Percentiles rank a stretch among this genome's conserved stretches.
Evolutionary conservation across 108 stramenopile genomes (phyloP).

Genomic region (Tribonema minus): DNA sequence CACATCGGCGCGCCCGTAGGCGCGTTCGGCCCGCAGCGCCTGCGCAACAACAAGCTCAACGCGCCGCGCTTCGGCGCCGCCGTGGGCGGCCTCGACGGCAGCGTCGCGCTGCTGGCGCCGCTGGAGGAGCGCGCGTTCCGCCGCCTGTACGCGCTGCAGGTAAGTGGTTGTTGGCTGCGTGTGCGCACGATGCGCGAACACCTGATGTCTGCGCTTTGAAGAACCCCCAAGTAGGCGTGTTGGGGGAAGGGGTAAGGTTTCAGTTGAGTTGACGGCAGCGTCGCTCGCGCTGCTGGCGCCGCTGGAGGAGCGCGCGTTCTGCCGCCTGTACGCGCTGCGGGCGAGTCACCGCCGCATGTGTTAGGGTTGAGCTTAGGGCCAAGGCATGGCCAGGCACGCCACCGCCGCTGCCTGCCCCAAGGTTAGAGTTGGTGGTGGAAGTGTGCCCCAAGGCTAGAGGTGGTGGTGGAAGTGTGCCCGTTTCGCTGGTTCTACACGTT

Average conservation of each 20-base stretch:
- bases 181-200: too few species aligned
- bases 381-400: too few species aligned
- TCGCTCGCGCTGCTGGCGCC: slow-evolving; percentile 70
- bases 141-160: slow-evolving; percentile 43
- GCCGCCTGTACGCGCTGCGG: slow-evolving; percentile 45
- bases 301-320: slow-evolving; percentile 54
- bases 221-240: too few species aligned
- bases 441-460: too few species aligned
- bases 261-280: slow-evolving; percentile 81
- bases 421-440: too few species aligned
- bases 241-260: too few species aligned
- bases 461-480: too few species aligned
- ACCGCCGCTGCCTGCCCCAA: too few species aligned
- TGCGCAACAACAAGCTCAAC: slow-evolving; percentile 76
- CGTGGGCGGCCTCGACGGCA: slow-evolving; percentile 82
- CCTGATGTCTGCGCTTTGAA: too few species aligned
- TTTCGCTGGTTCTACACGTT: too few species aligned
- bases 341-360: too few species aligned
- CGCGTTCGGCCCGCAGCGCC: slow-evolving; percentile 53
- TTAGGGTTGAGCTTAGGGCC: too few species aligned
- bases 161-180: background rate
- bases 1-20: slow-evolving; percentile 76
- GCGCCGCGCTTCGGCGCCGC: slow-evolving; percentile 70
- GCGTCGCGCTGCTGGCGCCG: slow-evolving; percentile 69
- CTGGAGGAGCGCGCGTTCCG: slow-evolving; percentile 56